Evolutionary conservation across 2,329 filamentous ascomycete genomes (phyloP), one percentile per base, ranked within the genome.

Genomic region (Teratosphaeria zuluensis): DNA sequence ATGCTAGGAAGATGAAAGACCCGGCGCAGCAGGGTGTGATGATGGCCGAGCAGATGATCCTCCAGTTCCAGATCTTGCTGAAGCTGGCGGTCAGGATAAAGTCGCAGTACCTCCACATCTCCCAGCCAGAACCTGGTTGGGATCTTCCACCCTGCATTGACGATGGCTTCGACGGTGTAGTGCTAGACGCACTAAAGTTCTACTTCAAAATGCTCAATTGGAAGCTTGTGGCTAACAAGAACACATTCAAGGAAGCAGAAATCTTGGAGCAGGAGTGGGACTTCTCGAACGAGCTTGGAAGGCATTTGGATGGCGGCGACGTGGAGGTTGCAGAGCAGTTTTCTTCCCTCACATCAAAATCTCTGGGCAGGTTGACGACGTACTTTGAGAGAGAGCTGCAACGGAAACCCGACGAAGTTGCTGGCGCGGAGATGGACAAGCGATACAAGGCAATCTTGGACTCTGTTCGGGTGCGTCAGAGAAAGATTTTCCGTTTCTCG

Each of bases 121-220:
- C 91, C 24, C 84, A 90, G 65, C 88, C 91, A 0, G 89, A 97
- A 72, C 85, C 88, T 21, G 92, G 94, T 53, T 99, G 94, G 94
- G 91, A 97, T 67, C 76, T 97, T 57, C 94, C 94, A 2, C 90
- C 92, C 8, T 96, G 92, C 74, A 95, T 99, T 63, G 94, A 97
- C 70, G 94, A 99, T 70, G 90, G 90, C 51, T 99, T 97, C 68
- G 94, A 97, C 70, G 83, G 87, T 35, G 90, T 95, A 19, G 90
- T 97, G 9, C 76, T 99, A 51, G 92, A 96, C 68, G 92, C 92
- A 0, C 79, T 99, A 66, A 95, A 92, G 72, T 97, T 96, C 73
- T 99, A 99, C 75, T 99, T 99, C 81, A 94, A 92, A 73, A 92
- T 99, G 83, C 80, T 99, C 52, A 96, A 97, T 71, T 97, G 92